Percentiles rank a stretch among this genome's conserved stretches.
Evolutionary conservation across 2,329 filamentous ascomycete genomes (phyloP).

Genomic region (Trichocomaceae sp.): DNA sequence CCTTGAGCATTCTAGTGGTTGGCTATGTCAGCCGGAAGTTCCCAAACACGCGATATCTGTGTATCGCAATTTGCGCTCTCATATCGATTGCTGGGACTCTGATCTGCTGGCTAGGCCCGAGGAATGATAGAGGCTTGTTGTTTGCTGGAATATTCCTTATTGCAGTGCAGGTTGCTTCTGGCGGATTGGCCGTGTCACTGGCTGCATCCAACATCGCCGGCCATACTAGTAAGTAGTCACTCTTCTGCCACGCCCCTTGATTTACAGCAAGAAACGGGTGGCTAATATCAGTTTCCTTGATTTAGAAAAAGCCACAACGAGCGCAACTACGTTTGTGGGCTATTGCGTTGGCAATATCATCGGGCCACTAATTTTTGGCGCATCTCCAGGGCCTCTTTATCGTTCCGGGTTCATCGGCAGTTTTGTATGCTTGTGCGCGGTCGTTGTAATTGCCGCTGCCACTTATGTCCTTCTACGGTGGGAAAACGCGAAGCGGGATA

Average conservation of each 20-base stretch:
- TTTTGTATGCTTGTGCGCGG: not conserved
- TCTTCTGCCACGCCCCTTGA: not conserved
- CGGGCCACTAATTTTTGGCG: constrained; percentile 6
- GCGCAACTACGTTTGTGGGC: constrained; percentile 6
- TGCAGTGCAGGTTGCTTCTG: constrained; percentile 7
- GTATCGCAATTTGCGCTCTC: not conserved
- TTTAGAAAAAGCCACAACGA: constrained; percentile 5
- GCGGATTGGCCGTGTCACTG: constrained; percentile 9
- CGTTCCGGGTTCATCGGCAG: constrained; percentile 1
- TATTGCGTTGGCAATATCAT: constrained; percentile 10
- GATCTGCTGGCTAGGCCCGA: constrained; percentile 7
- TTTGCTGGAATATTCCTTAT: constrained; percentile 9
- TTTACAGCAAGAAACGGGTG: not conserved
- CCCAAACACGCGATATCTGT: not conserved
- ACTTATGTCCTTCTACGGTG: not conserved
- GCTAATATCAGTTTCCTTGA: not conserved
- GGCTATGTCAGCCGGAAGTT: constrained; percentile 2
- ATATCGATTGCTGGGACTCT: constrained; percentile 4
- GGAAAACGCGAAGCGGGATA: constrained; percentile 1
- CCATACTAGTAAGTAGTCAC: constrained; percentile 4
- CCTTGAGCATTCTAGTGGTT: not conserved
- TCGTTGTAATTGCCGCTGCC: not conserved
- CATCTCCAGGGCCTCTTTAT: constrained; percentile 6
- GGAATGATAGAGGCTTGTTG: not conserved
- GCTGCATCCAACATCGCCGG: constrained; percentile 8